Conservation (phyloP, 305 asterid genomes). For the Nicotiana rustica region DNA sequence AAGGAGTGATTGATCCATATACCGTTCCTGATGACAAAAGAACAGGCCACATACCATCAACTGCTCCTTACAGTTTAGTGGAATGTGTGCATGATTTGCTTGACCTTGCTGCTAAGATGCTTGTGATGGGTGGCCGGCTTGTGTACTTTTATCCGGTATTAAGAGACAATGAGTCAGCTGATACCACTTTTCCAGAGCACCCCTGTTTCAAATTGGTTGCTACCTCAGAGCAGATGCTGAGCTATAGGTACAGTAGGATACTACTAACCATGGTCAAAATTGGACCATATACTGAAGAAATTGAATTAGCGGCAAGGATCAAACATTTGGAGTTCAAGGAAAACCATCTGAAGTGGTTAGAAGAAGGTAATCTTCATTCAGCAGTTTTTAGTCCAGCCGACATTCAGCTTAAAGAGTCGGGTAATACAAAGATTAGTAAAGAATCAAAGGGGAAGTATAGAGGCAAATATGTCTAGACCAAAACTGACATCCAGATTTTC, state of each 20-base stretch:
- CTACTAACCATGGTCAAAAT: conserved; percentile 55
- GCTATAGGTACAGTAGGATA: conserved; percentile 55
- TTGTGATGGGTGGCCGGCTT: conserved; percentile 87
- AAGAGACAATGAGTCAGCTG: conserved; percentile 67
- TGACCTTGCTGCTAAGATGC: conserved; percentile 92
- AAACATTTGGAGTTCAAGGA: conserved; percentile 78
- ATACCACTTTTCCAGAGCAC: conserved; percentile 83
- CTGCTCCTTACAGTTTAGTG: conserved; percentile 90
- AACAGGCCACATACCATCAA: conserved; percentile 92
- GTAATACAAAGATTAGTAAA: conserved; percentile 55
- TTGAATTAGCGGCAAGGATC: conserved; percentile 65
- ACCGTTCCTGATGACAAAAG: conserved; percentile 92
- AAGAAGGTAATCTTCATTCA: conserved; percentile 97
- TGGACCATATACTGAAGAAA: conserved; percentile 46
- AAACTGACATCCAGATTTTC: not conserved
- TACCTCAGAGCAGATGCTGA: conserved; percentile 53
- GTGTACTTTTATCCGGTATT: conserved; percentile 92
- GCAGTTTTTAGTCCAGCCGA: conserved; percentile 82
- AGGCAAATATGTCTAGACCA: conserved; percentile 86
- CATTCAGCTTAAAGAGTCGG: conserved; percentile 45
- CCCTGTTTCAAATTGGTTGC: conserved; percentile 77
- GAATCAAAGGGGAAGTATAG: conserved; percentile 81
- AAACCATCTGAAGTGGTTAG: conserved; percentile 92
- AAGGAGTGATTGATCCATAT: conserved; percentile 84
- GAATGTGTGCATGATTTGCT: conserved; percentile 97